A percentile compares a stretch with the other conserved stretches of the same genome.
phyloP scores from a whole-genome alignment of 2,329 filamentous ascomycete species.

The Pyrenophora tritici-repentis region DNA sequence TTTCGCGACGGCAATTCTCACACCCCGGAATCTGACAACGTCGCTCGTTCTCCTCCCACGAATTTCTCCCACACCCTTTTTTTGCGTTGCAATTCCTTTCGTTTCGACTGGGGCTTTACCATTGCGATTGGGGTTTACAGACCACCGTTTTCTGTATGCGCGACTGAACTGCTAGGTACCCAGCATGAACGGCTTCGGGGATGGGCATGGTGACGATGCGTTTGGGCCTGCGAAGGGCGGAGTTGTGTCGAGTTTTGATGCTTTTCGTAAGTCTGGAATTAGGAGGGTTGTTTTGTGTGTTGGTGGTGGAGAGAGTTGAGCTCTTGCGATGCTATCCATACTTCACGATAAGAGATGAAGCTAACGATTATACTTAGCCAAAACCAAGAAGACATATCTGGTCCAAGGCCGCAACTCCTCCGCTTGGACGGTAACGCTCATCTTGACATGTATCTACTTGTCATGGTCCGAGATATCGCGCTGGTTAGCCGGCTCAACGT shows the following conservation, averaged over 20 bases:
- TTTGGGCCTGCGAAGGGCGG: conserved; percentile 74
- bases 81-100: conserved; percentile 3
- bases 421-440: conserved; percentile 88
- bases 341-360: background rate
- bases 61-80: background rate
- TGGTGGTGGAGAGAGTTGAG: background rate
- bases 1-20: conserved; percentile 30
- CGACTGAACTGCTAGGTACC: conserved; percentile 16
- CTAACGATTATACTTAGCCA: conserved; percentile 63
- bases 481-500: conserved; percentile 85
- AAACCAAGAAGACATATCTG: conserved; percentile 93
- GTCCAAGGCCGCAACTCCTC: conserved; percentile 83
- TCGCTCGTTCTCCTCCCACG: conserved; percentile 26
- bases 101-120: conserved; percentile 6
- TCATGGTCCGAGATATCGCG: conserved; percentile 75
- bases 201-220: conserved; percentile 72
- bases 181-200: conserved; percentile 77
- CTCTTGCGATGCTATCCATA: conserved; percentile 3
- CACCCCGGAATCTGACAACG: conserved; percentile 14
- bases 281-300: conserved; percentile 1
- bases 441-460: conserved; percentile 74
- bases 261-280: conserved; percentile 74
- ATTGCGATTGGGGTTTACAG: conserved; percentile 30
- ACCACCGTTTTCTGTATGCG: conserved; percentile 18
- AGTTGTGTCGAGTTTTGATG: conserved; percentile 80